Conservation (phyloP, 192 early-diverging fungal genomes). For the Umbelopsis sp. region DNA sequence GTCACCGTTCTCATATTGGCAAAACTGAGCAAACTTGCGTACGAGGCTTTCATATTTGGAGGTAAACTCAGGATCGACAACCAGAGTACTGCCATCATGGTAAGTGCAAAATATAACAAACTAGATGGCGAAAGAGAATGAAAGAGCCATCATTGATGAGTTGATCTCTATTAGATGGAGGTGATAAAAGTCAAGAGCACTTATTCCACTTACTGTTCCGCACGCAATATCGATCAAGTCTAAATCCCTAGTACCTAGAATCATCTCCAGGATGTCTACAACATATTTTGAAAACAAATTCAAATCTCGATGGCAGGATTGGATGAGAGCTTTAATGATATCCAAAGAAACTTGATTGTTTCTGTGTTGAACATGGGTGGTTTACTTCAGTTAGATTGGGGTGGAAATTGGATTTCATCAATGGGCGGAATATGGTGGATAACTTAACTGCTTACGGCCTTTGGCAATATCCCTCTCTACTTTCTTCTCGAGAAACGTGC, state of each 20-base stretch:
- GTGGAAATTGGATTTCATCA: not conserved
- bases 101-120: slow-evolving; percentile 72
- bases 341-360: slow-evolving; percentile 69
- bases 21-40: slow-evolving; percentile 51
- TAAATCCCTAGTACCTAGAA: slow-evolving; percentile 56
- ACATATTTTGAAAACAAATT: slow-evolving; percentile 83
- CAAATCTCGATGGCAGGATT: slow-evolving; percentile 70
- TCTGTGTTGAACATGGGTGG: slow-evolving; percentile 37
- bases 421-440: not conserved
- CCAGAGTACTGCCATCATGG: slow-evolving; percentile 71
- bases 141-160: not conserved
- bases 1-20: slow-evolving; percentile 33
- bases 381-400: not conserved
- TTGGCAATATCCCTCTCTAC: slow-evolving; percentile 66
- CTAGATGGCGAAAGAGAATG: slow-evolving; percentile 33
- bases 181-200: too few relatives aligned
- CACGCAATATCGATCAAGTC: slow-evolving; percentile 63
- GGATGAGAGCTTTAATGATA: slow-evolving; percentile 75
- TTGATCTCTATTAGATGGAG: not conserved
- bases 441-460: slow-evolving; percentile 50
- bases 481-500: slow-evolving; percentile 76
- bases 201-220: slow-evolving; percentile 48
- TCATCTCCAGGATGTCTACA: slow-evolving; percentile 68
- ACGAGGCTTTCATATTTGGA: slow-evolving; percentile 59
- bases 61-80: slow-evolving; percentile 66